These are phyloP conservation scores for Boletus tomentosulus DNA, from an alignment of 768 basidiomycete species.

Conservation along the genomic window DNA sequence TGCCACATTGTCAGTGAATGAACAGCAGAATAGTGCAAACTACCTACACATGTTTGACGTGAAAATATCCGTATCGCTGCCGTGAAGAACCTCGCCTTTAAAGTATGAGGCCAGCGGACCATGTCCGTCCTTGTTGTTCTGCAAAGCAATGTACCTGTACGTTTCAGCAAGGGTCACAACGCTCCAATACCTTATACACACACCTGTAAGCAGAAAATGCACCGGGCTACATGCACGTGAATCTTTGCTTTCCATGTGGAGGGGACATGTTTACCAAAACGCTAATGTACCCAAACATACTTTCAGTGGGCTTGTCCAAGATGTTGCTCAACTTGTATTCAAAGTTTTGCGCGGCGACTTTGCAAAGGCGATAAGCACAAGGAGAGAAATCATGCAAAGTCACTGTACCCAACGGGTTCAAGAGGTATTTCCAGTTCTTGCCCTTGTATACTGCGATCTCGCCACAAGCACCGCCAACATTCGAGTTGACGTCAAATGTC, in stretches of 20 bases:
- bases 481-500: slow-evolving; percentile 86
- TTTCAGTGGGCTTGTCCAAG: slow-evolving; percentile 85
- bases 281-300: slow-evolving; percentile 93
- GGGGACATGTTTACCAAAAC: slow-evolving; percentile 57
- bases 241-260: not conserved
- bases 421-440: slow-evolving; percentile 71
- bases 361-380: not conserved
- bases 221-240: slow-evolving; percentile 56
- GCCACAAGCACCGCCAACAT: slow-evolving; percentile 95
- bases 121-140: slow-evolving; percentile 74
- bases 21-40: not conserved
- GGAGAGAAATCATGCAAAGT: not conserved
- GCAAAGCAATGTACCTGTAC: slow-evolving; percentile 75
- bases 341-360: slow-evolving; percentile 93
- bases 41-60: slow-evolving; percentile 92
- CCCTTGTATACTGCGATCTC: slow-evolving; percentile 94
- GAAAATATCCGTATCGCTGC: slow-evolving; percentile 85
- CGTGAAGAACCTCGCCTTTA: slow-evolving; percentile 87
- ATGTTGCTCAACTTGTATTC: slow-evolving; percentile 93
- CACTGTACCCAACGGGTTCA: slow-evolving; percentile 76
- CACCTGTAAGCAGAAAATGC: slow-evolving; percentile 89
- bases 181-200: not conserved
- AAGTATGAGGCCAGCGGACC: slow-evolving; percentile 96
- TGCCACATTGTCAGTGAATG: slow-evolving; percentile 28
- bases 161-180: not conserved